phyloP scores from a whole-genome alignment of 345 rosid genomes.

The Lepidium africanum region DNA sequence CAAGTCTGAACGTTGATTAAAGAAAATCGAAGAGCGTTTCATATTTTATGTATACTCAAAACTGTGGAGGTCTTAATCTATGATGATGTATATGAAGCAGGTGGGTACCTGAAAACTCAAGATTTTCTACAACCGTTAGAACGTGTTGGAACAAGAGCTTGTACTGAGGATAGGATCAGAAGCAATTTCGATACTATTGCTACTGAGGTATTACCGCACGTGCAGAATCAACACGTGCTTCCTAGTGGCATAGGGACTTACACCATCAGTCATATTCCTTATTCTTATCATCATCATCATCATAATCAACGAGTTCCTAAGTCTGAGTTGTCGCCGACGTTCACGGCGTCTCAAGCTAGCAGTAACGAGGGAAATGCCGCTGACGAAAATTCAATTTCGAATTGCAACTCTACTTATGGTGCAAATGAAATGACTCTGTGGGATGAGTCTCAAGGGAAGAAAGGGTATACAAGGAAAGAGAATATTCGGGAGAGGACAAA shows the following conservation, averaged over 20 bases:
- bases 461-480: slow-evolving; percentile 74
- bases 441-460: slow-evolving; percentile 55
- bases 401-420: slow-evolving; percentile 50
- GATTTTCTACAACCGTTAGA: slow-evolving; percentile 65
- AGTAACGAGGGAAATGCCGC: not conserved
- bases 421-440: slow-evolving; percentile 67
- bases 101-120: slow-evolving; percentile 51
- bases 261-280: slow-evolving; percentile 60
- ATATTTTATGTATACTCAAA: slow-evolving; percentile 11
- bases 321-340: slow-evolving; percentile 39
- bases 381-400: slow-evolving; percentile 30
- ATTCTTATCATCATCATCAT: slow-evolving; percentile 13
- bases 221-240: slow-evolving; percentile 37
- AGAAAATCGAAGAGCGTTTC: no score
- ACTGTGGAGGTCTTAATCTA: not conserved
- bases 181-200: slow-evolving; percentile 23
- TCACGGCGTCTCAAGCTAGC: not conserved
- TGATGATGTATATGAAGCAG: slow-evolving; percentile 19
- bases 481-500: slow-evolving; percentile 33
- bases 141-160: slow-evolving; percentile 24
- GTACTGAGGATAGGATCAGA: slow-evolving; percentile 40
- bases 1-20: no score
- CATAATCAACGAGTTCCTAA: slow-evolving; percentile 40
- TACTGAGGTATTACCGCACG: slow-evolving; percentile 13
- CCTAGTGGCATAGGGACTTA: slow-evolving; percentile 90